phyloP scores from a whole-genome alignment of 495 filamentous ascomycete species.

The Daldinia grandis region DNA sequence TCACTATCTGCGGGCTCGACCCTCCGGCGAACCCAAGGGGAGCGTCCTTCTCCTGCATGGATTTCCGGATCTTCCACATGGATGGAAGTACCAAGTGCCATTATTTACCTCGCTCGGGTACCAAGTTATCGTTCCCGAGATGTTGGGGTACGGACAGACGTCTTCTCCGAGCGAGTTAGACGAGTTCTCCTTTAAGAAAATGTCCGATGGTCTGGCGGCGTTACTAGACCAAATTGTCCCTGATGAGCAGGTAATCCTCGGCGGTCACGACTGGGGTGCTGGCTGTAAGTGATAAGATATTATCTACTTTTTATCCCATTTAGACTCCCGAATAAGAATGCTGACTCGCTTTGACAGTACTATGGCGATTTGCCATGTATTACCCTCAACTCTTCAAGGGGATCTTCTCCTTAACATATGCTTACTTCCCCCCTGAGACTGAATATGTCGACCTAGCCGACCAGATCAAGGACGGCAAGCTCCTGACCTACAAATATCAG shows the following conservation, averaged over 20 bases:
- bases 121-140: slow-evolving; percentile 46
- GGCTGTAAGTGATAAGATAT: neutral
- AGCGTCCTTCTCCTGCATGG: slow-evolving; percentile 69
- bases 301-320: neutral
- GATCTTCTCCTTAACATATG: neutral
- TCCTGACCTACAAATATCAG: neutral
- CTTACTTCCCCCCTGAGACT: neutral
- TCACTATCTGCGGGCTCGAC: slow-evolving; percentile 71
- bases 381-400: neutral
- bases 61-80: slow-evolving; percentile 67
- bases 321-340: neutral
- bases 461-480: neutral
- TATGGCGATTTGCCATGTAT: neutral
- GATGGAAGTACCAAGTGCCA: slow-evolving; percentile 84
- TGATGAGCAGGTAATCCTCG: neutral
- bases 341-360: neutral
- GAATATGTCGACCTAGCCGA: neutral
- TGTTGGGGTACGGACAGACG: slow-evolving; percentile 82
- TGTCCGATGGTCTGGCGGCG: slow-evolving; percentile 71
- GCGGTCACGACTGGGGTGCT: neutral
- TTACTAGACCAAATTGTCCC: slow-evolving; percentile 33
- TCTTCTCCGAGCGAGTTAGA: slow-evolving; percentile 62
- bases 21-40: slow-evolving; percentile 39
- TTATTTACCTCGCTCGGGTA: neutral
- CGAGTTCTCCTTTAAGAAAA: slow-evolving; percentile 72